Base-by-base conservation (phyloP, 2,329 filamentous ascomycete genomes). In the Penicillium janthinellum region DNA sequence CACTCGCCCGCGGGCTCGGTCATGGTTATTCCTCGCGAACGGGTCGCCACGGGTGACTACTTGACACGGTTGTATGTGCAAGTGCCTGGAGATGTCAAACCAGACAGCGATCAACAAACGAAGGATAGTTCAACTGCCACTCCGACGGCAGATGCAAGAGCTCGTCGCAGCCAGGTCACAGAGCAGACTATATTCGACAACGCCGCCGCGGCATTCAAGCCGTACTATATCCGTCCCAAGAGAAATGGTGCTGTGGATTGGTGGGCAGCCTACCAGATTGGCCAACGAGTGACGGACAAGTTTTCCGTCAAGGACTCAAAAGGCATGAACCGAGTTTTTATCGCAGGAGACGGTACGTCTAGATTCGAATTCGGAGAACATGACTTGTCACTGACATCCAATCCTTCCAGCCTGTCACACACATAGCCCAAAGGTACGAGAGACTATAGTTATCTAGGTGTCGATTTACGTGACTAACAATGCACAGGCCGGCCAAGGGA, bases 211-310 rank as follows among this genome's bases (percentile, higher is more conserved):
- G 90, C 90, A 14, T 72, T 91, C 25, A 78, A 84, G 49, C 88
- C 89, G 1, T 91, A 90, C 71, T 82, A 78, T 5, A 88, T 91
- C 57, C 82, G 86, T 59, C 90, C 88, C 0, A 76, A 76, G 51
- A 62, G 67, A 15, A 64, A 70, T 81, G 86, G 88, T 62, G 79
- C 80, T 6, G 83, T 89, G 1, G 87, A 90, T 67, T 91, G 89
- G 89, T 92, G 86, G 76, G 90, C 89, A 0, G 88, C 89, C 1
- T 92, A 92, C 67, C 88, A 89, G 47, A 90, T 92, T 62, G 88
- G 89, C 8, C 89, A 92, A 73, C 88, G 89, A 0, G 88, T 78
- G 8, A 71, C 75, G 1, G 67, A 72, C 31, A 62, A 70, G 1
- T 80, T 80, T 58, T 71, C 74, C 0, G 68, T 90, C 37, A 83